Evolutionary conservation across 371 early-diverging fungal species (phyloP).

Genomic region (Saksenaea oblongispora): DNA sequence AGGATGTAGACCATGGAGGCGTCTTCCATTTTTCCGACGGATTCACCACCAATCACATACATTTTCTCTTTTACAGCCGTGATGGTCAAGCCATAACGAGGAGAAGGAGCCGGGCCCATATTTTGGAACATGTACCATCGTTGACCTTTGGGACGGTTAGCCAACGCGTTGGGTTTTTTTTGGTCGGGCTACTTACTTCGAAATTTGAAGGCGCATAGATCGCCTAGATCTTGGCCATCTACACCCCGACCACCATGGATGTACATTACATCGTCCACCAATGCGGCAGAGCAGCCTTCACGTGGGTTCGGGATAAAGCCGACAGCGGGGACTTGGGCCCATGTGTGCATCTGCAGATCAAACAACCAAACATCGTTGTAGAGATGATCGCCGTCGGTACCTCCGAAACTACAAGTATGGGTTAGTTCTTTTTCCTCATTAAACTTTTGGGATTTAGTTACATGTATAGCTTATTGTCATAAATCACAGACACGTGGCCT

Average conservation of each 20-base stretch:
- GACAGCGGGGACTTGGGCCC: constrained; percentile 63
- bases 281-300: constrained; percentile 63
- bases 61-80: constrained; percentile 65
- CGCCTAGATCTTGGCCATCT: constrained; percentile 62
- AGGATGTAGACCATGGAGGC: constrained; percentile 56
- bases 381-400: constrained; percentile 66
- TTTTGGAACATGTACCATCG: constrained; percentile 79
- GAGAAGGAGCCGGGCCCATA: constrained; percentile 68
- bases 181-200: constrained; percentile 40
- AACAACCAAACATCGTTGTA: constrained; percentile 80
- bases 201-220: constrained; percentile 75
- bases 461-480: constrained; percentile 64
- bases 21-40: constrained; percentile 52
- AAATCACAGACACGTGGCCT: constrained; percentile 60
- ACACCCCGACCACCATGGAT: constrained; percentile 72
- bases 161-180: not conserved
- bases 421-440: constrained; percentile 13
- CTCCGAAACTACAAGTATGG: constrained; percentile 63
- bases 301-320: constrained; percentile 71
- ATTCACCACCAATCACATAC: constrained; percentile 69
- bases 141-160: constrained; percentile 34
- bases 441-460: constrained; percentile 26
- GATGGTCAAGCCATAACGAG: constrained; percentile 65
- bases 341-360: constrained; percentile 55
- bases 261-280: constrained; percentile 77